These are phyloP conservation scores for Hibiscus mutabilis DNA, from an alignment of 345 rosid species.

Conservation along the genomic window DNA sequence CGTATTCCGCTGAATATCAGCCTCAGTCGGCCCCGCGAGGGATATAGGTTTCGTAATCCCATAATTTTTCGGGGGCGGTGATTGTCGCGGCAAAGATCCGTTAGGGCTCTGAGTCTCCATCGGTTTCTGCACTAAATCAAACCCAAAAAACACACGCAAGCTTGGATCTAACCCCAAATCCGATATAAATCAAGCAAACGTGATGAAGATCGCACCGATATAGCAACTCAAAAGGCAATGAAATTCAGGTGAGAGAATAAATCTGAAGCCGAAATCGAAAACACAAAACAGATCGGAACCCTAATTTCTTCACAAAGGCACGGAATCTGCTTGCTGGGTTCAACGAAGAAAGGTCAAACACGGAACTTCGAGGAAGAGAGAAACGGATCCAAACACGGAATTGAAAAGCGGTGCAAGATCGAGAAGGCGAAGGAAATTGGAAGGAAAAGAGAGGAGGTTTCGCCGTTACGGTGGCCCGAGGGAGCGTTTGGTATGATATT, in stretches of 20 bases:
- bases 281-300: constrained; percentile 9
- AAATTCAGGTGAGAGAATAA: not conserved
- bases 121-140: constrained; percentile 21
- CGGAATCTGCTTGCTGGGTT: not conserved
- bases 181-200: not conserved
- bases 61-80: constrained; percentile 28
- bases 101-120: constrained; percentile 38
- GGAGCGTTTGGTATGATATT: constrained; percentile 5
- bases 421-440: not conserved
- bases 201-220: not conserved
- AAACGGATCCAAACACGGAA: constrained; percentile 11
- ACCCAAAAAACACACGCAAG: not conserved
- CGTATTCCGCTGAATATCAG: constrained; percentile 53
- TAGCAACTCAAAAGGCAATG: not conserved
- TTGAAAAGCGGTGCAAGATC: not conserved
- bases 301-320: not conserved
- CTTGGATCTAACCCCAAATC: constrained; percentile 12
- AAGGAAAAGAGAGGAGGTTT: not conserved
- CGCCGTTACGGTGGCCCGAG: constrained; percentile 3
- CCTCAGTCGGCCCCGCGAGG: constrained; percentile 59
- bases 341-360: constrained; percentile 2
- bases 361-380: not conserved
- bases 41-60: constrained; percentile 87
- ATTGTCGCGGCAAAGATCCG: constrained; percentile 24
- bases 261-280: not conserved